Evolutionary conservation across 2,329 filamentous ascomycete species (phyloP), one percentile per base, ranked within the genome.

Genomic region (Colletotrichum truncatum): DNA sequence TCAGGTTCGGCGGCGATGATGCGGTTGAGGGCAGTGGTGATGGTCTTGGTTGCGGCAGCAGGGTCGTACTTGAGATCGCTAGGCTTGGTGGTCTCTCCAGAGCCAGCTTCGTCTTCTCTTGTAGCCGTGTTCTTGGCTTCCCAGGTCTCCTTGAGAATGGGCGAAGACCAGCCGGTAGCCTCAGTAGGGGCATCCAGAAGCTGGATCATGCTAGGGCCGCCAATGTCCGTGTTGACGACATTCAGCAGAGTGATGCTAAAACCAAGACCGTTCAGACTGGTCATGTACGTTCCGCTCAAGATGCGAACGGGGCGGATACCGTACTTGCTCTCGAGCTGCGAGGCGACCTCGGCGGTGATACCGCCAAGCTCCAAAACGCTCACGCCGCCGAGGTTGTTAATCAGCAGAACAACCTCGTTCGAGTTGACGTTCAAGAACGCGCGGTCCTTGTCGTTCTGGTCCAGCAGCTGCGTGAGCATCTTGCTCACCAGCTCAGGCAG

Each of bases 331-430:
- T 80, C 81, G 45, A 93, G 81, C 77, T 93, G 91, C 52, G 80
- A 78, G 4, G 88, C 84, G 2, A 93, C 89, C 76, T 93, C 91
- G 23, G 87, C 81, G 1, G 89, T 89, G 71, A 94, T 91, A 18
- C 89, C 91, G 51, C 89, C 89, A 71, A 94, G 77, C 75, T 94
- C 92, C 30, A 94, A 82, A 25, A 87, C 85, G 72, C 89, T 92
- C 32, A 94, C 88, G 14, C 91, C 90, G 45, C 91, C 92, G 1
- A 94, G 84, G 74, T 94, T 94, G 77, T 94, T 94, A 68, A 94
- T 81, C 66, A 94, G 76, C 48, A 94, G 77, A 7, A 93, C 89
- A 0, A 90, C 85, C 70, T 93, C 89, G 49, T 84, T 84, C 14
- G 83, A 85, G 70, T 83, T 85, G 67, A 93, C 82, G 3, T 85